Conservation (phyloP, 805 yeast species). For the Myxozyma geophila region DNA sequence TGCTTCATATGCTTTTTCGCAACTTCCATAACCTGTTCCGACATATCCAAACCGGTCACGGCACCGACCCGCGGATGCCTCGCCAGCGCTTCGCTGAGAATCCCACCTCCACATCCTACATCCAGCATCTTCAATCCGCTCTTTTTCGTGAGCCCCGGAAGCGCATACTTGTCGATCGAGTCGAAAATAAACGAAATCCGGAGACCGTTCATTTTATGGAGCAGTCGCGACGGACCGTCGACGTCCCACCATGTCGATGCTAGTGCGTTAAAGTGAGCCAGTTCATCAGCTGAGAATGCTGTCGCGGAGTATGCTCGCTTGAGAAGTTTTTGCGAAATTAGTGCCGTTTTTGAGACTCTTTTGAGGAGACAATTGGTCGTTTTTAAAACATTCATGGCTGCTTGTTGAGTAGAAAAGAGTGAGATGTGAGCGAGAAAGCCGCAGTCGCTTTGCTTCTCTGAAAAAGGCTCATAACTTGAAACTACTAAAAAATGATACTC, state of each 20-base stretch:
- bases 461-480: too few species aligned
- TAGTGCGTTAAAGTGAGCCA: constrained; percentile 77
- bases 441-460: too few species aligned
- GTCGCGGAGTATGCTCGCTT: constrained; percentile 5
- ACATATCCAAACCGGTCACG: constrained; percentile 85
- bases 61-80: constrained; percentile 61
- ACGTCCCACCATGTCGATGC: constrained; percentile 99
- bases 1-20: constrained; percentile 68
- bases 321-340: background rate
- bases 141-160: constrained; percentile 70
- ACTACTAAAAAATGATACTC: background rate
- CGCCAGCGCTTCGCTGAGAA: constrained; percentile 83
- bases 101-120: constrained; percentile 99
- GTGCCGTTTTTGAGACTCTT: background rate
- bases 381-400: too few species aligned
- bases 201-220: constrained; percentile 91
- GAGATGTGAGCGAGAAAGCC: too few species aligned
- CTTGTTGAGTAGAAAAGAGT: too few species aligned
- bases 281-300: constrained; percentile 55
- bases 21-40: constrained; percentile 78
- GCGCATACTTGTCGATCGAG: constrained; percentile 58
- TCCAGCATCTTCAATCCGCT: constrained; percentile 70
- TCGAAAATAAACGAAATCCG: constrained; percentile 84
- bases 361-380: too few species aligned
- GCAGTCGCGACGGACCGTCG: constrained; percentile 86